Base-by-base conservation (phyloP, 768 basidiomycete species). In the Tricholoma sp. region DNA sequence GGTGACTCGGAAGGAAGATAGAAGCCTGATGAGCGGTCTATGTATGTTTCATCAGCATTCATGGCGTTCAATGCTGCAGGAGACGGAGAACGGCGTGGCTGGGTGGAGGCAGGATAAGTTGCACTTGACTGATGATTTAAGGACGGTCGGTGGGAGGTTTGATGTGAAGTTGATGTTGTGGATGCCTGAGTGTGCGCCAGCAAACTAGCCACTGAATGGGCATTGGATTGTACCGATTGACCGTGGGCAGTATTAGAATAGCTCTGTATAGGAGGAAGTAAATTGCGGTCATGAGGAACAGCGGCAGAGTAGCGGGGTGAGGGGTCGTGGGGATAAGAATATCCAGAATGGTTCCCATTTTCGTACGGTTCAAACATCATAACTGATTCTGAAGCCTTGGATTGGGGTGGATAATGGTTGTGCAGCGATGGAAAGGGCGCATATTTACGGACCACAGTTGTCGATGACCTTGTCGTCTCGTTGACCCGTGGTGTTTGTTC, bases 351-450 rank as follows among this genome's bases (percentile, higher is more conserved):
- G 19, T 49, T 57, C 55, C 32, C 59, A 35, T 67, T 69, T 50
- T 67, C 67, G 58, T 77, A 78, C 16, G 77, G 76, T 41, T 78
- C 72, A 57, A 74, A 73, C 76, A 77, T 74, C 19, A 72, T 66
- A 21, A 76, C 70, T 10, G 74, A 69, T 41, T 70, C 68, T 55
- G 63, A 67, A 56, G 63, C 60, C 62, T 64, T 62, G n/a, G 62
- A 59, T 29, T 66, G 66, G 19, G 59, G 43, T 49, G 59, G 63
- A 50, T 65, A 68, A 50, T 66, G 66, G 19, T 67, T 69, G 50
- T 69, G 67, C 39, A 72, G 68, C 1, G 72, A 64, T 14, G 77
- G 71, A 62, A 75, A 78, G 3, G 77, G 67, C 5, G 75, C 74
- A 58, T 75, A 80, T 5, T 71, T 72, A n/a, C 76, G 71, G 3